Evolutionary conservation across 352 stramenopile species (phyloP).

Genomic region (Nothophytophthora sp.): DNA sequence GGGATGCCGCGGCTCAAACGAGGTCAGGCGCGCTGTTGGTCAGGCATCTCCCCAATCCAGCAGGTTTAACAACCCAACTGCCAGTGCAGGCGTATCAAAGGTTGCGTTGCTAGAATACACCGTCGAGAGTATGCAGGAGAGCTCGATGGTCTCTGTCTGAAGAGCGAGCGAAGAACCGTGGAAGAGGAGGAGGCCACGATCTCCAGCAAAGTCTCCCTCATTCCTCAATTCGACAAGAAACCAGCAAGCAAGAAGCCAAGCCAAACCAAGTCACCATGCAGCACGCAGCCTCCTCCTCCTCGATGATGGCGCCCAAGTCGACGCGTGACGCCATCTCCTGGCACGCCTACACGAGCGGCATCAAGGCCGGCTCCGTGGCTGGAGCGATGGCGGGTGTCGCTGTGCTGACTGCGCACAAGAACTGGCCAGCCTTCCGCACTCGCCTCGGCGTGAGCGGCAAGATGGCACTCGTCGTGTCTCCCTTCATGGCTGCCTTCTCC

Average conservation of each 20-base stretch:
- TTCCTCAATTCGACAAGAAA: conserved; percentile 4
- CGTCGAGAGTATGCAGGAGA: too few species aligned
- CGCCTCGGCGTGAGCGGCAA: conserved; percentile 66
- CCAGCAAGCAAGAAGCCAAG: neutral
- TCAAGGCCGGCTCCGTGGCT: conserved; percentile 42
- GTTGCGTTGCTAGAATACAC: too few species aligned
- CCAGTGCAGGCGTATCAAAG: too few species aligned
- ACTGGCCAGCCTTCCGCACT: conserved; percentile 56
- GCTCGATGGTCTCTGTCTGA: neutral
- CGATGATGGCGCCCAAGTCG: conserved; percentile 4
- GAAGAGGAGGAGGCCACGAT: neutral
- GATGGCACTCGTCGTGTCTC: conserved; percentile 53
- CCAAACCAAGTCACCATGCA: neutral
- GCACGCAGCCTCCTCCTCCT: neutral
- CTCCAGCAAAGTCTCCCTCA: neutral
- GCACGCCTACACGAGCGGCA: conserved; percentile 33
- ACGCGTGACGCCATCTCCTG: conserved; percentile 32
- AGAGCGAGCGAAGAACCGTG: neutral
- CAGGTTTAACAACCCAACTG: too few species aligned
- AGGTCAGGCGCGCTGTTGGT: too few species aligned
- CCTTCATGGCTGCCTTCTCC: conserved; percentile 50
- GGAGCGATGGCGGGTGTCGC: conserved; percentile 19
- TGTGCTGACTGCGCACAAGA: conserved; percentile 44
- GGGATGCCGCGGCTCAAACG: too few species aligned
- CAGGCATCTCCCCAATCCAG: too few species aligned